These are phyloP conservation scores for Fusarium sp. DNA, from an alignment of 2,329 filamentous ascomycete genomes.

Conservation along the genomic window DNA sequence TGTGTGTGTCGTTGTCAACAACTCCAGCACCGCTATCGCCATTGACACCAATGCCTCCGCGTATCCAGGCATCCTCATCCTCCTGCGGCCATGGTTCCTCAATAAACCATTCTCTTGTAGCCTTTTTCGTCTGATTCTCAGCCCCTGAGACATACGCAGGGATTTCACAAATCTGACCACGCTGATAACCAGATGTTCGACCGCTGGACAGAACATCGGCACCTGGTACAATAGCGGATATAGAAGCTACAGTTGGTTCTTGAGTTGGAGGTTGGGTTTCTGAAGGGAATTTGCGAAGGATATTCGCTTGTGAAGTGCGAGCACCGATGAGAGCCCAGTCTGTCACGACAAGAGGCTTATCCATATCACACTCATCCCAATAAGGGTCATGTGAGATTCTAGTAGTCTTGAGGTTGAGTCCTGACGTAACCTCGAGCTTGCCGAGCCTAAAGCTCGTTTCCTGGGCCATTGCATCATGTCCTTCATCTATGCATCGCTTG, in stretches of 20 bases:
- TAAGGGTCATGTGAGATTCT: conserved; percentile 59
- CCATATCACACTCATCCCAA: conserved; percentile 57
- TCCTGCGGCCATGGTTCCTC: conserved; percentile 56
- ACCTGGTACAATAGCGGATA: conserved; percentile 51
- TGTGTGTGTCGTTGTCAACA: conserved; percentile 55
- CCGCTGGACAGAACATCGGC: conserved; percentile 56
- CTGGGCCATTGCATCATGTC: conserved; percentile 54
- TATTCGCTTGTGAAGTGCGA: conserved; percentile 53
- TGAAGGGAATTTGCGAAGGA: conserved; percentile 57
- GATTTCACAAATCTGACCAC: conserved; percentile 58
- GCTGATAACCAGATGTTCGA: conserved; percentile 58
- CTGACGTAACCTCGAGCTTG: conserved; percentile 55
- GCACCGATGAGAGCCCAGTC: conserved; percentile 60
- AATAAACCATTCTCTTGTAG: conserved; percentile 61
- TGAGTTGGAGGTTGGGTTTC: conserved; percentile 49
- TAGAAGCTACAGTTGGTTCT: conserved; percentile 51
- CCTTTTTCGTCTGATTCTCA: conserved; percentile 56
- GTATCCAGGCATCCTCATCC: conserved; percentile 59
- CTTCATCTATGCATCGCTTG: conserved; percentile 50
- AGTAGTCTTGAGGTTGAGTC: conserved; percentile 57
- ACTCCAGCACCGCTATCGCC: conserved; percentile 61
- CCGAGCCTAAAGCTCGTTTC: conserved; percentile 52
- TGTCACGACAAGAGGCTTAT: conserved; percentile 57
- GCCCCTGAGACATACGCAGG: conserved; percentile 57
- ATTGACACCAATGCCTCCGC: conserved; percentile 59